Evolutionary conservation across 805 yeast genomes (phyloP).

Genomic region (Starmerella lactis-condensi): DNA sequence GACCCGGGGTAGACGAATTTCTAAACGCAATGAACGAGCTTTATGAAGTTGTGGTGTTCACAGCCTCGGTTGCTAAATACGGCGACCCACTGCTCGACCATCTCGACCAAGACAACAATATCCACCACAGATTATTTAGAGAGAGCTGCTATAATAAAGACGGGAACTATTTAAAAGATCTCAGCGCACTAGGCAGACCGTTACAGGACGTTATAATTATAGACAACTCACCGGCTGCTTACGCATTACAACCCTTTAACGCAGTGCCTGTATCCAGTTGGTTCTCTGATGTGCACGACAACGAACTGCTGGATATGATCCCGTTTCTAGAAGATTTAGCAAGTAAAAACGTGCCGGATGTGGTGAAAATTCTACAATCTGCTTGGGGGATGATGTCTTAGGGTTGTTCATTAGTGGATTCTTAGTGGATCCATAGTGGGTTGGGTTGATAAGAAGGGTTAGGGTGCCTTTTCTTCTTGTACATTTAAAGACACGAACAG

Average conservation of each 20-base stretch:
- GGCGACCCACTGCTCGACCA: slow-evolving; percentile 91
- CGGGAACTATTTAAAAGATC: slow-evolving; percentile 84
- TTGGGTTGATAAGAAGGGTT: too few species aligned
- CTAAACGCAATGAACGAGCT: slow-evolving; percentile 62
- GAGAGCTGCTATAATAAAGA: slow-evolving; percentile 88
- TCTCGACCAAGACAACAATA: slow-evolving; percentile 51
- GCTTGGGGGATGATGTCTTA: too few species aligned
- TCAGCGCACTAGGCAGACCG: slow-evolving; percentile 88
- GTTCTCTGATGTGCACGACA: slow-evolving; percentile 97
- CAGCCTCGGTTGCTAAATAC: slow-evolving; percentile 87
- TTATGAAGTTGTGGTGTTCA: slow-evolving; percentile 89
- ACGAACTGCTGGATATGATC: slow-evolving; percentile 75
- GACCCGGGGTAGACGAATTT: slow-evolving; percentile 97
- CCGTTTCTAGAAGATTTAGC: slow-evolving; percentile 82
- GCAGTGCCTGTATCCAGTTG: slow-evolving; percentile 93
- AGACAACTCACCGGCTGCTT: slow-evolving; percentile 97
- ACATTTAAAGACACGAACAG: too few species aligned
- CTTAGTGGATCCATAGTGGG: too few species aligned
- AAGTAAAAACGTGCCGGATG: slow-evolving; percentile 55
- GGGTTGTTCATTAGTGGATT: too few species aligned
- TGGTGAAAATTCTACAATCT: slow-evolving; percentile 43
- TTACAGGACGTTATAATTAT: slow-evolving; percentile 67
- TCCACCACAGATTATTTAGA: slow-evolving; percentile 84
- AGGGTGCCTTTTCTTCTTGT: too few species aligned
- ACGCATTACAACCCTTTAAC: slow-evolving; percentile 92